Evolutionary conservation across 768 basidiomycete species (phyloP), one percentile per base, ranked within the genome.

Genomic region (Coprinopsis cinerea): DNA sequence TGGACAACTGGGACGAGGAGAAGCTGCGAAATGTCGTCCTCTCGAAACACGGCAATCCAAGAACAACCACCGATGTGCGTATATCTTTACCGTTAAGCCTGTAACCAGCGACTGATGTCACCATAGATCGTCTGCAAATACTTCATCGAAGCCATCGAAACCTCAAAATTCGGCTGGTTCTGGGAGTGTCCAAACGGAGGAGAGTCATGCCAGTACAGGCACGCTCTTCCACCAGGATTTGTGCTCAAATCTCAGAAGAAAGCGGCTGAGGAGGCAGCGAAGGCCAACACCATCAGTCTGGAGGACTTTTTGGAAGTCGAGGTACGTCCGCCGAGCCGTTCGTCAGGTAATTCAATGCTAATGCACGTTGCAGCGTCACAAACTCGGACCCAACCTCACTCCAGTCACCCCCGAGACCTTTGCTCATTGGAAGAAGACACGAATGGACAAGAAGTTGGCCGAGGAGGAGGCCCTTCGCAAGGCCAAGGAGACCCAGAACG

Each of bases 231-330:
- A 7, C 91, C 95, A 27, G 95, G 95, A 2, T 98, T 96, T 66
- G 86, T 96, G 20, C 81, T 98, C 58, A 96, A 88, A 66, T 90
- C 91, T 2, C 92, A 98, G 68, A 85, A 75, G 70, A 97, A 97
- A 68, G 91, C 91, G 2, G 71, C 81, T 32, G 93, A 92, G 47
- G 94, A 94, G 13, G 92, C 89, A 2, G 91, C 88, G 22, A 94
- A 92, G 67, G 85, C 88, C 3, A 86, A 88, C 51, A 72, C 75
- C 44, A 98, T 99, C 63, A 92, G 89, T 57, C 58, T 99, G 32
- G 96, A 98, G 64, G 96, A 98, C 57, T 99, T 99, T 73, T 64
- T 99, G 49, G 96, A 99, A 70, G 91, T 92, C 44, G 95, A 98
- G 83, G 93, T 92, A 57, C 48, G 75, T 58, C 23, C 44, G 18